phyloP scores from a whole-genome alignment of 2,329 filamentous ascomycete genomes.

The Monilinia vaccinii-corymbosi region DNA sequence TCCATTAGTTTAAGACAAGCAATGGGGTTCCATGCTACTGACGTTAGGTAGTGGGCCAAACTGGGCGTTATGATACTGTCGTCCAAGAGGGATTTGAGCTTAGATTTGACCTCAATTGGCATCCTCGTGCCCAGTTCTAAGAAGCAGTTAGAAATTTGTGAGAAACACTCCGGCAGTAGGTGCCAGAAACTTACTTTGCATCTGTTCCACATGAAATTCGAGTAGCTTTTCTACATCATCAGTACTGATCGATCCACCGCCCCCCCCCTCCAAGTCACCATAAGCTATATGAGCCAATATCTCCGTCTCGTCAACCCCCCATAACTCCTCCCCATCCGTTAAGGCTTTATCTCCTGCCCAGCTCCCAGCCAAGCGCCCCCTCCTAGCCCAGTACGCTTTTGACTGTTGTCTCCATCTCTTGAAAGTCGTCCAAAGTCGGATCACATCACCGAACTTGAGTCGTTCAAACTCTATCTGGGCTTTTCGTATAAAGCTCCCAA shows the following conservation, averaged over 20 bases:
- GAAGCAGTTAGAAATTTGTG: constrained; percentile 25
- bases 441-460: constrained; percentile 69
- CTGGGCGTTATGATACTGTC: constrained; percentile 62
- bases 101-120: constrained; percentile 61
- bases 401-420: constrained; percentile 73
- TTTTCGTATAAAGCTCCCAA: constrained; percentile 72
- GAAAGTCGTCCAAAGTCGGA: constrained; percentile 75
- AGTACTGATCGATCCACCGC: constrained; percentile 49
- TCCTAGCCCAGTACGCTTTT: constrained; percentile 48
- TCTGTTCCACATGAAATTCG: constrained; percentile 79
- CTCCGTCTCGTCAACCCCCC: constrained; percentile 40
- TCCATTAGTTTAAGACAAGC: constrained; percentile 12
- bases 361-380: constrained; percentile 36
- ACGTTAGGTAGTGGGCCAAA: constrained; percentile 68
- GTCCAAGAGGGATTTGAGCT: constrained; percentile 59
- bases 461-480: constrained; percentile 71
- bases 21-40: constrained; percentile 10
- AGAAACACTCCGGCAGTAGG: constrained; percentile 8
- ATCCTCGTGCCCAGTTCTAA: constrained; percentile 68
- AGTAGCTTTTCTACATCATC: constrained; percentile 74
- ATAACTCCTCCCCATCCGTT: constrained; percentile 39
- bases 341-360: constrained; percentile 52
- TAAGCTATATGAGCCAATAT: constrained; percentile 29
- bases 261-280: constrained; percentile 21
- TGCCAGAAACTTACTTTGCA: constrained; percentile 57